A percentile compares a stretch with the other conserved stretches of the same genome.
phyloP scores from a whole-genome alignment of 495 filamentous ascomycete species.

The Annulohypoxylon maeteangense region DNA sequence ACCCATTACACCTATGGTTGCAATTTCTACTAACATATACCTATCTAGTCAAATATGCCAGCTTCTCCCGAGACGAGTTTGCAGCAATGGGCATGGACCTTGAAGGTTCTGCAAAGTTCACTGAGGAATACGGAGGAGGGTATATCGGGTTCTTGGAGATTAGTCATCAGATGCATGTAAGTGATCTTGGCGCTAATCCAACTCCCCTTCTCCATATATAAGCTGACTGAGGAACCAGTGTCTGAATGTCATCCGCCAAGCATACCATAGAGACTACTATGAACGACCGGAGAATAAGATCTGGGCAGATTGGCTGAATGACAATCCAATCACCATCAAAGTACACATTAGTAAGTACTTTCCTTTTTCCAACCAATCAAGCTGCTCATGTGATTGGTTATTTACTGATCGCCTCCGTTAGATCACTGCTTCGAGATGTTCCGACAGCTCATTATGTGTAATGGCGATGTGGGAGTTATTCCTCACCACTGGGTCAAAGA shows the following conservation, averaged over 20 bases:
- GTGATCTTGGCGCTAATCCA: not conserved
- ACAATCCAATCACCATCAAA: not conserved
- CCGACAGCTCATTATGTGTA: constrained; percentile 1
- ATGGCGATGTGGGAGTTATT: not conserved
- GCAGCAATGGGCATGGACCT: not conserved
- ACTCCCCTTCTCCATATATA: not conserved
- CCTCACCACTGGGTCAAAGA: not conserved
- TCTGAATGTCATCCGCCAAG: not conserved
- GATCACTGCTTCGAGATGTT: constrained; percentile 6
- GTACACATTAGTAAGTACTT: not conserved
- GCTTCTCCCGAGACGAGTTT: not conserved
- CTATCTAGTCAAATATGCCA: not conserved
- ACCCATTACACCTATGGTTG: not conserved
- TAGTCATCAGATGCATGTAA: constrained; percentile 3
- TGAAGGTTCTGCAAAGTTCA: not conserved
- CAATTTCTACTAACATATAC: not conserved
- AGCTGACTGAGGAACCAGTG: not conserved
- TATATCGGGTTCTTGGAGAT: not conserved
- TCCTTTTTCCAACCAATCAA: not conserved
- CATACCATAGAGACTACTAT: not conserved
- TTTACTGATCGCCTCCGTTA: not conserved
- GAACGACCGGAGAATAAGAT: not conserved
- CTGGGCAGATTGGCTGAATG: not conserved
- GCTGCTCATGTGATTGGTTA: too few relatives aligned
- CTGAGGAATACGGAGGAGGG: not conserved